These are phyloP conservation scores for Elaeis guineensis DNA, from an alignment of 176 grass and related monocot genomes.

Conservation along the genomic window DNA sequence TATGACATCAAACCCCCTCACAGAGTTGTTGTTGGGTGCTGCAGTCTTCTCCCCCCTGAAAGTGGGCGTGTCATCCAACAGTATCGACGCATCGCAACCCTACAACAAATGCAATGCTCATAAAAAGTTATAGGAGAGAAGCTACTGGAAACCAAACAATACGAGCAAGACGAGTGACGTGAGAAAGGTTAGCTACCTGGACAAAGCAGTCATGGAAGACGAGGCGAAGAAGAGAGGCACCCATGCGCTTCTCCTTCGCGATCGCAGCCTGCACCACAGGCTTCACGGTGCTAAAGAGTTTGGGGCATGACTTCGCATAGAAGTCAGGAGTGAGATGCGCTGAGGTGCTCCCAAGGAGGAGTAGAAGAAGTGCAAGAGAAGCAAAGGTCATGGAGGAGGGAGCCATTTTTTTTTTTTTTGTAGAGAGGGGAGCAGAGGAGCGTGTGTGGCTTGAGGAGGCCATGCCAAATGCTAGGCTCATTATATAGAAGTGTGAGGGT, in stretches of 20 bases:
- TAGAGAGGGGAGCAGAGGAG: too few species aligned
- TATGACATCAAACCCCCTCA: conserved; percentile 38
- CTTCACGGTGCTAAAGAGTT: conserved; percentile 14
- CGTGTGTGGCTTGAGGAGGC: too few species aligned
- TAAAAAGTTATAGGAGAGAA: too few species aligned
- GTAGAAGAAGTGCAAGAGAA: too few species aligned
- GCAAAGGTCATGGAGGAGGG: too few species aligned
- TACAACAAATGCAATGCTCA: conserved; percentile 1
- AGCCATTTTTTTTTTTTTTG: too few species aligned
- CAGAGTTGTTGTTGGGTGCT: conserved; percentile 21
- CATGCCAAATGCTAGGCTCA: too few species aligned
- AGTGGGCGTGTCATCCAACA: conserved; percentile 33
- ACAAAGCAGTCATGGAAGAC: conserved; percentile 83
- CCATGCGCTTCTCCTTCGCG: conserved; percentile 24
- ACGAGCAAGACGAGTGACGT: background rate
- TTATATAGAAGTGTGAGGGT: too few species aligned
- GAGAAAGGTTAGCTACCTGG: conserved; percentile 22
- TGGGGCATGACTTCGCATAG: conserved; percentile 52
- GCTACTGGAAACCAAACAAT: background rate
- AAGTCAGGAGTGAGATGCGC: conserved; percentile 18
- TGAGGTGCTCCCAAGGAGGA: too few species aligned
- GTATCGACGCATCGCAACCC: conserved; percentile 53
- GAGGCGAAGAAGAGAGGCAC: conserved; percentile 60
- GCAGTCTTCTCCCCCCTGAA: conserved; percentile 37
- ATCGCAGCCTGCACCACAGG: conserved; percentile 31